Base-by-base conservation (phyloP, 495 filamentous ascomycete genomes). In the Xylaria telfairii region DNA sequence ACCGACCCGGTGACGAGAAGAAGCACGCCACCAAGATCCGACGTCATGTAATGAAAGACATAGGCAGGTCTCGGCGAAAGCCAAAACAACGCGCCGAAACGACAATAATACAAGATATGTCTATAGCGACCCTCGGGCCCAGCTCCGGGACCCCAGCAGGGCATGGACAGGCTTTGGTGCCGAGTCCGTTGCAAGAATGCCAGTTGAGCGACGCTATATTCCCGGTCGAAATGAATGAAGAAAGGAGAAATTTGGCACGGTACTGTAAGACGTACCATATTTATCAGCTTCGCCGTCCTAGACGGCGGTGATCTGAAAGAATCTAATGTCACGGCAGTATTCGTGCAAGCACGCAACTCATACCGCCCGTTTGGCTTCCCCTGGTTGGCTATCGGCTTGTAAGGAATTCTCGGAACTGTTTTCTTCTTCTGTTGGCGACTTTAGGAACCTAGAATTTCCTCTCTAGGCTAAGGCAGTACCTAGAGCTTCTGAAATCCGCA, bases 21-120 rank as follows among this genome's bases (percentile, higher is more conserved):
- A 71, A 60, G 19, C 70, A 77, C 44, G 72, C 74, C 8, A 79
- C 74, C 6, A 72, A 71, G 26, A 76, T 81, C 26, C 74, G 77
- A 21, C 76, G 77, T 19, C 79, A 81, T 77, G 79, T 79, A 13
- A 81, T 81, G 79, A 79, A 75, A 54, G 79, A 81, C 53, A 81
- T 81, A 69, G 79, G 78, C 37, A 77, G 71, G 59, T 44, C 75
- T n/a, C 76, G 78, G 41, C 71, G 77, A 8, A 77, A 78, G 57
- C 17, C 69, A 0, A 76, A 77, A 26, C 61, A 57, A 24, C 64
- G 56, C 4, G 12, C 56, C 39, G 49, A 77, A 24, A 63, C 72
- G 8, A 60, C 70, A n/a, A 46, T 72, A 9, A 67, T 68, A 10
- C 71, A 57, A 42, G 8, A 30, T 24, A 13, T 24, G 26, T 42